Evolutionary conservation across 2,329 filamentous ascomycete genomes (phyloP).

Genomic region (Rugonectria rugulosa): DNA sequence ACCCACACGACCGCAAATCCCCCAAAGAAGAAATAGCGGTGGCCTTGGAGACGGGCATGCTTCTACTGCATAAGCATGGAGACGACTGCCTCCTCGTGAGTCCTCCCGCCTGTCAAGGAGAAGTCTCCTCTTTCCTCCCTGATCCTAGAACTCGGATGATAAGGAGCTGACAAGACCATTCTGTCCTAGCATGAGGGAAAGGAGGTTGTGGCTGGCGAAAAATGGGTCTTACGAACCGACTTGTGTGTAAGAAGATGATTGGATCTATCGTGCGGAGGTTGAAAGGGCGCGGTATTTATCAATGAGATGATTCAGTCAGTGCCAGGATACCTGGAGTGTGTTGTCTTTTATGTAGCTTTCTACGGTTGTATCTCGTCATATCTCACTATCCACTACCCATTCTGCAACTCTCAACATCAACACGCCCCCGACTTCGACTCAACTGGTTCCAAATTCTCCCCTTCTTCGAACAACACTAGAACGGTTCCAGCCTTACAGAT

Average conservation of each 20-base stretch:
- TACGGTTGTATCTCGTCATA: no score
- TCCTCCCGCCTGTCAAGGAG: neutral
- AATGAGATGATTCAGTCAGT: no score
- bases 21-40: slow-evolving; percentile 73
- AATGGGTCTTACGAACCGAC: slow-evolving; percentile 91
- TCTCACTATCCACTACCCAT: no score
- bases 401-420: no score
- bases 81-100: slow-evolving; percentile 81
- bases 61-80: slow-evolving; percentile 87
- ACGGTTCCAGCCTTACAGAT: slow-evolving; percentile 81
- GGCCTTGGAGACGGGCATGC: slow-evolving; percentile 81
- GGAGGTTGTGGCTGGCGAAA: slow-evolving; percentile 81
- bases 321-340: no score
- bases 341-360: no score
- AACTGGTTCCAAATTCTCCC: no score
- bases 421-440: no score
- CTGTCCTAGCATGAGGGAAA: slow-evolving; percentile 79
- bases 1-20: slow-evolving; percentile 70
- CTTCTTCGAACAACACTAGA: slow-evolving; percentile 75
- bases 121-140: slow-evolving; percentile 17
- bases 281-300: no score
- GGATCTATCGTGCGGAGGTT: slow-evolving; percentile 1
- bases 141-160: slow-evolving; percentile 13
- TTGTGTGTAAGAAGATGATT: slow-evolving; percentile 68
- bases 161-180: slow-evolving; percentile 53